Evolutionary conservation across 371 early-diverging fungal genomes (phyloP).

Genomic region (Apophysomyces variabilis): DNA sequence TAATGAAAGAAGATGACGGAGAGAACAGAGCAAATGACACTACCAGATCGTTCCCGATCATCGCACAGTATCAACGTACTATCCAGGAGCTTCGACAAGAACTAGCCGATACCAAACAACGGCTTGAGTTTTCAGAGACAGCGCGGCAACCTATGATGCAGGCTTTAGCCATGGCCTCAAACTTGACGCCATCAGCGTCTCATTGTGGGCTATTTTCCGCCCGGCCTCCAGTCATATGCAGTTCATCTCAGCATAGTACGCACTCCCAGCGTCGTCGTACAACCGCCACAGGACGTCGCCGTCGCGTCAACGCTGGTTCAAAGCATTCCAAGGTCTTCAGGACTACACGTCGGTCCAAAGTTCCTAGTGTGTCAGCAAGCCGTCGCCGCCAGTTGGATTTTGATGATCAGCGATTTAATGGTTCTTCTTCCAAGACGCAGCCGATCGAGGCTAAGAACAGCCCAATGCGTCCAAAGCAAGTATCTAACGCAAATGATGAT

Average conservation of each 20-base stretch:
- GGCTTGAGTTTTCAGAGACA: conserved; percentile 29
- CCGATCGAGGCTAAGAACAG: not conserved
- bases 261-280: conserved; percentile 11
- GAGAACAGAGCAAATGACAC: conserved; percentile 6
- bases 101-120: conserved; percentile 36
- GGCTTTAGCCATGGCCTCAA: not conserved
- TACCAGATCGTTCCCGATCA: conserved; percentile 40
- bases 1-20: conserved; percentile 2
- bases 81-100: conserved; percentile 52
- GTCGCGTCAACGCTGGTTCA: conserved; percentile 1
- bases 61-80: conserved; percentile 51
- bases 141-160: conserved; percentile 10
- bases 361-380: conserved; percentile 13
- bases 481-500: conserved; percentile 9
- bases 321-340: conserved; percentile 17
- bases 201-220: not conserved
- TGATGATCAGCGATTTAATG: not conserved
- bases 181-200: not conserved
- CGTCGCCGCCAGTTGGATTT: not conserved
- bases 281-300: not conserved
- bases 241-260: not conserved
- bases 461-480: not conserved
- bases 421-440: not conserved
- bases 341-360: conserved; percentile 25
- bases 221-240: not conserved